Evolutionary conservation across 345 rosid genomes (phyloP), one percentile per base, ranked within the genome.

Genomic region (Citrus medica): DNA sequence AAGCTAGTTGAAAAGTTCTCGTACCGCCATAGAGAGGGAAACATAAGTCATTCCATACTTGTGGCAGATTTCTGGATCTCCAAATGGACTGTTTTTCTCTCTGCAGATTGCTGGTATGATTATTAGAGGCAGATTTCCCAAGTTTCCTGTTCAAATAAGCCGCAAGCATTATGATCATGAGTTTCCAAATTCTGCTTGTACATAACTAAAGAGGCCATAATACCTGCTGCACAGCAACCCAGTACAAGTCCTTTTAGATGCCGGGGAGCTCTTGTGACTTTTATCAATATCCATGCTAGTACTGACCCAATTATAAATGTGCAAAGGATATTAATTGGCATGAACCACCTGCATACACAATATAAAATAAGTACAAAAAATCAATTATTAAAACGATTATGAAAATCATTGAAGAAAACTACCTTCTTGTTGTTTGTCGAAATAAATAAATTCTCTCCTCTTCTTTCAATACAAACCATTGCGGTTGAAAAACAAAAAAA

Each of bases 211-310:
- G 51, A 12, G 4, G 16, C 51, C 7, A 64, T 19, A 19, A 35
- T 82, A 82, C 91, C 91, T 69, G 88, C 88, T 32, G 89, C 78
- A 32, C 88, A 89, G 80, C 89, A 84, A 42, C 90, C 89, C n/a
- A 87, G 16, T 27, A 89, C 80, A 2, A 89, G 88, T 55, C 92
- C 92, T 30, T 74, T 66, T 7, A 89, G 86, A 27, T 84, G 78
- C 12, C 51, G 74, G 9, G 89, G 89, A 64, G 87, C 67, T 78
- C 77, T 76, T 9, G 85, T 83, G 14, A 79, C 48, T 81, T 82
- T 85, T 16, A 84, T 71, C 7, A 89, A 82, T 27, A 87, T 68
- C 89, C 85, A 87, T 17, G 80, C 90, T 4, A 84, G 81, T 12
- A 25, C 46, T 3, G 88, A 84, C 9, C 92, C 89, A 22, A 83